Evolutionary conservation across 2,329 filamentous ascomycete species (phyloP).

Genomic region (Zasmidium citrigriseum): DNA sequence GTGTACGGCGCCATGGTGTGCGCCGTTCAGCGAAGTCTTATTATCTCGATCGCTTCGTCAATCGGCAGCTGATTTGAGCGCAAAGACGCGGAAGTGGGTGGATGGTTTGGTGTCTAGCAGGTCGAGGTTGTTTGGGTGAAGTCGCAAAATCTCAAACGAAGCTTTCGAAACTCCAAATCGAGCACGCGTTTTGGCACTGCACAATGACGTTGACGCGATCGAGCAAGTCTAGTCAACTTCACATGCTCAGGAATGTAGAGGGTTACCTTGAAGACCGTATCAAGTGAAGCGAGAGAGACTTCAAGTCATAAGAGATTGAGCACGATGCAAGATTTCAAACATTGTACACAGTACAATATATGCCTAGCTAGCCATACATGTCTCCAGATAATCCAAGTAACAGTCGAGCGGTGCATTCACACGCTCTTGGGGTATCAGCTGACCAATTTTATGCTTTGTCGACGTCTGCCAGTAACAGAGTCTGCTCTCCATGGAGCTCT

Average conservation of each 20-base stretch:
- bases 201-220: not conserved
- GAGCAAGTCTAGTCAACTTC: not conserved
- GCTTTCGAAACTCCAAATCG: not conserved
- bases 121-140: not conserved
- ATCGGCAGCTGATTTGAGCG: too few relatives aligned
- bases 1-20: conserved; percentile 58
- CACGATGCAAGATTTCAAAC: not conserved
- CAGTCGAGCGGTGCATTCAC: conserved; percentile 12
- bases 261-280: not conserved
- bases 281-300: not conserved
- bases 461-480: conserved; percentile 15
- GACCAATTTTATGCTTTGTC: conserved; percentile 12
- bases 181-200: not conserved
- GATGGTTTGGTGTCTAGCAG: not conserved
- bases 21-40: too few relatives aligned
- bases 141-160: not conserved
- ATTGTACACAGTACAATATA: conserved; percentile 3
- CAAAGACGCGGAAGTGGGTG: not conserved
- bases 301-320: not conserved
- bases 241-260: not conserved
- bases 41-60: too few relatives aligned
- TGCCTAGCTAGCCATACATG: conserved; percentile 11
- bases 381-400: conserved; percentile 12
- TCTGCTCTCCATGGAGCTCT: conserved; percentile 11
- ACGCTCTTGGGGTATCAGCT: conserved; percentile 25